Conservation (phyloP, 1,284 basidiomycete species). For the Sanguinoderma infundibulare region DNA sequence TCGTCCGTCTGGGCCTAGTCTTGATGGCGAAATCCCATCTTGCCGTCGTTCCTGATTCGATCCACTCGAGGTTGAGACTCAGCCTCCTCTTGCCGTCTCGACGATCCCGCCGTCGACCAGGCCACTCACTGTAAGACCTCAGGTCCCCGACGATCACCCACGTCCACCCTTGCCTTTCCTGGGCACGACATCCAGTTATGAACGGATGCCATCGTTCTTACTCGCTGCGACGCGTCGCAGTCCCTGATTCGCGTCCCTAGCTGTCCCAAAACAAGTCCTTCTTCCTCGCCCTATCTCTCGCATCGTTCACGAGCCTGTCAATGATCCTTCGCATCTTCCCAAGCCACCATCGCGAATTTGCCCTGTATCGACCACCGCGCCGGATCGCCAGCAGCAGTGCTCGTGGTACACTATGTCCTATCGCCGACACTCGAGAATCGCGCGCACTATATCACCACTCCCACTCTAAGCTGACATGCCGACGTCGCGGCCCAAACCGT, state of each 20-base stretch:
- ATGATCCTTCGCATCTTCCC: constrained; percentile 6
- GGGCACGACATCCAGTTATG: neutral
- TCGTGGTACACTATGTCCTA: neutral
- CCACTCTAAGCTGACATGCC: constrained; percentile 4
- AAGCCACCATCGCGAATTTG: neutral
- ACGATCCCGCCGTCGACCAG: neutral
- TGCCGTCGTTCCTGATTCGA: neutral
- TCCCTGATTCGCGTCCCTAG: constrained; percentile 8
- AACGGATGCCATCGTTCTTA: constrained; percentile 15
- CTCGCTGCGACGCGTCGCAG: constrained; percentile 7
- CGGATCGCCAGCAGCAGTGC: neutral
- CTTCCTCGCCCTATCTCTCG: neutral
- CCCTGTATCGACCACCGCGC: neutral
- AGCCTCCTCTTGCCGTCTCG: neutral
- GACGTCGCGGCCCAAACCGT: neutral
- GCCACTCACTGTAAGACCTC: constrained; percentile 5
- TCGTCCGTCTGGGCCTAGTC: neutral
- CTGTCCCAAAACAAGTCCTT: neutral
- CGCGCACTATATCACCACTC: constrained; percentile 5
- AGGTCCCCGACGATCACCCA: neutral
- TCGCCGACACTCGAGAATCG: neutral
- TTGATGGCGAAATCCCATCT: neutral
- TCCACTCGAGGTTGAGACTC: neutral
- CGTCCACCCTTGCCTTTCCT: neutral
- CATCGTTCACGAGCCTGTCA: constrained; percentile 2